Evolutionary conservation across 306 rosid genomes (phyloP).

Genomic region (Medicago arabica): DNA sequence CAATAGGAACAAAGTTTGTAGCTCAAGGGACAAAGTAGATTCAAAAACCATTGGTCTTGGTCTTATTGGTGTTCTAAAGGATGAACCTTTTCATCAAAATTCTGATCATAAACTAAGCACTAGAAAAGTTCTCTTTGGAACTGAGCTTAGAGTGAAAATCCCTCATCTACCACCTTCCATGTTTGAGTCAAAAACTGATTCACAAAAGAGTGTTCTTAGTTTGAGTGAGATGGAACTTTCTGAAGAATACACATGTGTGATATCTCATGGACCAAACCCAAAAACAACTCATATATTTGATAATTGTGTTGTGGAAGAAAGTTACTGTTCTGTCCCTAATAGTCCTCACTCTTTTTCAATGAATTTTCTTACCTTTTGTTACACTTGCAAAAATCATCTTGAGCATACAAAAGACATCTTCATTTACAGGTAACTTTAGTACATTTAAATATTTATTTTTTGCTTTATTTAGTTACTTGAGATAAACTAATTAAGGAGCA

Average conservation of each 20-base stretch:
- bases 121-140: constrained; percentile 58
- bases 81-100: constrained; percentile 40
- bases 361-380: constrained; percentile 77
- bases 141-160: constrained; percentile 67
- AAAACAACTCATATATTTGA: constrained; percentile 84
- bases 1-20: constrained; percentile 41
- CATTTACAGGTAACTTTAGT: constrained; percentile 65
- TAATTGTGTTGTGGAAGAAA: constrained; percentile 71
- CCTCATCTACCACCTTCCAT: constrained; percentile 50
- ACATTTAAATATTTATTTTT: constrained; percentile 1
- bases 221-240: constrained; percentile 77
- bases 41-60: constrained; percentile 71
- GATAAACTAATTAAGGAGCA: neutral
- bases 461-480: constrained; percentile 23
- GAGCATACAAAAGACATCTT: constrained; percentile 79
- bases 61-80: constrained; percentile 56
- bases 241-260: constrained; percentile 90
- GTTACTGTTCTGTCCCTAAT: constrained; percentile 41
- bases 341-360: constrained; percentile 29
- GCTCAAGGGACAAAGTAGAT: constrained; percentile 44
- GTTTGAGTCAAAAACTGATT: constrained; percentile 44
- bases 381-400: constrained; percentile 83
- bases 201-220: constrained; percentile 39
- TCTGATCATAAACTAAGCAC: constrained; percentile 31
- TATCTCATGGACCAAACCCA: constrained; percentile 73